These are phyloP conservation scores for Colletotrichum tropicicola DNA, from an alignment of 2,329 filamentous ascomycete species.

Conservation along the genomic window DNA sequence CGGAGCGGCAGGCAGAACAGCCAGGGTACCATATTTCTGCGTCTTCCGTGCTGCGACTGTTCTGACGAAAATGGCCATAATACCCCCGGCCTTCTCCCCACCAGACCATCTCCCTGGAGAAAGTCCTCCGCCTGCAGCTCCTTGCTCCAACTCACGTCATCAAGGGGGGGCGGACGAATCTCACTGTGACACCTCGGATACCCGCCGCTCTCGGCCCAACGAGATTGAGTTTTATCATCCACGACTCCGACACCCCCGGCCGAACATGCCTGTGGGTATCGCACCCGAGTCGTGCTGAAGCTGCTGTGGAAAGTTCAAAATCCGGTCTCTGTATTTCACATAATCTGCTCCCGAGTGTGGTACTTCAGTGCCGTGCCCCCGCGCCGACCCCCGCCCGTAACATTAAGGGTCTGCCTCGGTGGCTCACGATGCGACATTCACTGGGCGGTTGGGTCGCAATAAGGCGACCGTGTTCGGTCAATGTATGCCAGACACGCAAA, in stretches of 20 bases:
- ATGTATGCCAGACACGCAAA: neutral
- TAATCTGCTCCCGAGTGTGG: no score
- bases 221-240: slow-evolving; percentile 23
- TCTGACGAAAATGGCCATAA: neutral
- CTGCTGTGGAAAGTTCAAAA: neutral
- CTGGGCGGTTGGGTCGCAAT: neutral
- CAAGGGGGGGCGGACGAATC: neutral
- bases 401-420: neutral
- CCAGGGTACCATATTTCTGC: neutral
- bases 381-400: neutral
- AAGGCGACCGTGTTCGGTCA: neutral
- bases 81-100: neutral
- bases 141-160: slow-evolving; percentile 5
- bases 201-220: slow-evolving; percentile 12
- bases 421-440: neutral
- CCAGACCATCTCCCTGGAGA: slow-evolving; percentile 2
- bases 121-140: neutral
- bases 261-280: neutral
- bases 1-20: neutral
- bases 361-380: neutral
- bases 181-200: neutral
- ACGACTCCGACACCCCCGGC: neutral
- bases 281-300: slow-evolving; percentile 18
- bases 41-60: neutral
- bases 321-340: no score